phyloP scores from a whole-genome alignment of 306 rosid species.

The Calophaca sinica region DNA sequence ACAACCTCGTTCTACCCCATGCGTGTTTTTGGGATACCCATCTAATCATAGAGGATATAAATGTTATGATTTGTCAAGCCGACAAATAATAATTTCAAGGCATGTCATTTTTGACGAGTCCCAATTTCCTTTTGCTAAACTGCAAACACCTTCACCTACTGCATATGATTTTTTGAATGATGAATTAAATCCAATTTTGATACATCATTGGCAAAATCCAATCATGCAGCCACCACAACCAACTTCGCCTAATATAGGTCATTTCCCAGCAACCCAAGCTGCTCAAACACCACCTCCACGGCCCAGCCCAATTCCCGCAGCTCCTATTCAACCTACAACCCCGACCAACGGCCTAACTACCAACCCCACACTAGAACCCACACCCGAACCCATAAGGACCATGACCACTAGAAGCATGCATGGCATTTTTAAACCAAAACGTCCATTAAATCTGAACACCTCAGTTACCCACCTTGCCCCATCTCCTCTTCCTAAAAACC shows the following conservation, averaged over 20 bases:
- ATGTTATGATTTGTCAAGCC: not conserved
- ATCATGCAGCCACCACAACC: not conserved
- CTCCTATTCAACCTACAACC: too few species aligned
- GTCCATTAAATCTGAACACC: too few species aligned
- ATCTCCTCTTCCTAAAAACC: not conserved
- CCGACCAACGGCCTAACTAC: too few species aligned
- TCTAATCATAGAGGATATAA: too few species aligned
- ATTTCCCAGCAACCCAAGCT: too few species aligned
- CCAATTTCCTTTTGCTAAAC: not conserved
- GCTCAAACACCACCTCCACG: not conserved
- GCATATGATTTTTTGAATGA: not conserved
- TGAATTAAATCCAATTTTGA: not conserved
- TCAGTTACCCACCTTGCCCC: not conserved
- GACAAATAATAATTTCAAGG: not conserved
- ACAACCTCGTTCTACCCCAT: not conserved
- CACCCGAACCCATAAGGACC: too few species aligned
- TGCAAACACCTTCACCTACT: not conserved
- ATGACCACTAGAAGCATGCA: too few species aligned
- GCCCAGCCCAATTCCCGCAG: not conserved
- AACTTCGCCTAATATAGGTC: too few species aligned
- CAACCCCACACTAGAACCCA: too few species aligned
- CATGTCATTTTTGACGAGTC: not conserved
- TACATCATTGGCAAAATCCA: not conserved
- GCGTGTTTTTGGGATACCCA: not conserved
- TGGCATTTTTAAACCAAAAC: conserved; percentile 2